Base-by-base conservation (phyloP, 441 rosid genomes). In the Gossypium gossypioides region DNA sequence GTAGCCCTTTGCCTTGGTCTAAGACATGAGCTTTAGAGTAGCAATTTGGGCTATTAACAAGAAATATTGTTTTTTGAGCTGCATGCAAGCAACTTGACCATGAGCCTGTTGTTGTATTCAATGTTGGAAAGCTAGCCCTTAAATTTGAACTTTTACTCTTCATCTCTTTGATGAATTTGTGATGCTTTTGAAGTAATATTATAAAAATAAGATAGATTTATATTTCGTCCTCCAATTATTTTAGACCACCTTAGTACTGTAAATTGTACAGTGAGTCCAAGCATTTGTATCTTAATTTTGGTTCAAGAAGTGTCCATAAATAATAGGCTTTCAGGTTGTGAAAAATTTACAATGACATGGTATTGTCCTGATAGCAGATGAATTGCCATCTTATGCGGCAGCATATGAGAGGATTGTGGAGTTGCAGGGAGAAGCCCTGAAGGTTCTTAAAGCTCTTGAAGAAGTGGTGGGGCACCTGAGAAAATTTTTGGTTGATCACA, bases 401-500 rank as follows among this genome's bases (percentile, higher is more conserved):
- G 48, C 75, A 48, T 86, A 87, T 81, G 91, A 89, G 84, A 84
- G 87, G 77, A 77, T 89, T 21, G 87, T 83, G 32, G 89, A 85
- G 79, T 55, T 87, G 74, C 88, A 85, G 21, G 93, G 91, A 67
- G 93, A 87, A 73, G 83, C 84, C 54, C 44, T 66, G 29, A 87
- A 87, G 82, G 88, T 84, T 57, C 74, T 81, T 15, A 84, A 81
- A 76, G 93, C 88, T 0, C 69, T 88, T 66, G 89, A 88, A 84
- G 84, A 81, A 0, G 87, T 85, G 54, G 82, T 85, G 71, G 86
- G 88, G 24, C 91, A 87, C 73, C 69, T 89, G n/a, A 87, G 93
- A 77, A 89, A 83, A 76, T 89, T 87, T 76, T 84, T 87, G 77
- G 89, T 89, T 7, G 91, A 89, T 81, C 91, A 81, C 21, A 77